phyloP scores from a whole-genome alignment of 148 eudicot genomes.

The Persicaria tinctoria region DNA sequence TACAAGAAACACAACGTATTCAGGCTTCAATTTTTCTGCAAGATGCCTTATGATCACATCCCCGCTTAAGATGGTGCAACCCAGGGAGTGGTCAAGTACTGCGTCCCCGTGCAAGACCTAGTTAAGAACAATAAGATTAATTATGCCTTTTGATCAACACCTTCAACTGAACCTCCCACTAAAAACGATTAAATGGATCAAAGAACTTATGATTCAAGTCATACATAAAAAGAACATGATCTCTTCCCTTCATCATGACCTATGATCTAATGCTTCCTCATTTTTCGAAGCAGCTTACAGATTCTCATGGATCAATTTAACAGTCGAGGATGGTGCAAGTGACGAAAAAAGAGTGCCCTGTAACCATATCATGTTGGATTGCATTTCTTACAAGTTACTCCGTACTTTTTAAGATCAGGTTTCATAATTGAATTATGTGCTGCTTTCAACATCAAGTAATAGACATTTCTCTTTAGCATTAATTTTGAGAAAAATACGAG shows the following conservation, averaged over 20 bases:
- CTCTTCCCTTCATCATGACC: not conserved
- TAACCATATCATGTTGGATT: not conserved
- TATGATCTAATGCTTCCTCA: too few species aligned
- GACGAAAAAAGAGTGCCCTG: too few species aligned
- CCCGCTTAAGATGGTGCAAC: slow-evolving; percentile 92
- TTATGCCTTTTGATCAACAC: not conserved
- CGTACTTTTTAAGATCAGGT: not conserved
- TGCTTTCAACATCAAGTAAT: not conserved
- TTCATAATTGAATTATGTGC: not conserved
- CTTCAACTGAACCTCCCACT: not conserved
- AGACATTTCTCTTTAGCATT: not conserved
- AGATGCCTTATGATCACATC: slow-evolving; percentile 89
- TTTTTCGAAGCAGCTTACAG: too few species aligned
- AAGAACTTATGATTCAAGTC: not conserved
- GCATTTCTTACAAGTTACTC: not conserved
- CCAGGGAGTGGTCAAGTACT: slow-evolving; percentile 73
- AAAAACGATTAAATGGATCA: not conserved
- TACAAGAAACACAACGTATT: slow-evolving; percentile 94
- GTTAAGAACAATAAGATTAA: not conserved
- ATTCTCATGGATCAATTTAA: too few species aligned
- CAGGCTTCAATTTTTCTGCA: slow-evolving; percentile 65
- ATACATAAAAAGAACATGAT: too few species aligned
- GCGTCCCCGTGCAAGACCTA: slow-evolving; percentile 99
- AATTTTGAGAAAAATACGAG: not conserved
- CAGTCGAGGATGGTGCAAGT: too few species aligned